These are phyloP conservation scores for Ulmus americana DNA, from an alignment of 331 rosid species.

Conservation along the genomic window DNA sequence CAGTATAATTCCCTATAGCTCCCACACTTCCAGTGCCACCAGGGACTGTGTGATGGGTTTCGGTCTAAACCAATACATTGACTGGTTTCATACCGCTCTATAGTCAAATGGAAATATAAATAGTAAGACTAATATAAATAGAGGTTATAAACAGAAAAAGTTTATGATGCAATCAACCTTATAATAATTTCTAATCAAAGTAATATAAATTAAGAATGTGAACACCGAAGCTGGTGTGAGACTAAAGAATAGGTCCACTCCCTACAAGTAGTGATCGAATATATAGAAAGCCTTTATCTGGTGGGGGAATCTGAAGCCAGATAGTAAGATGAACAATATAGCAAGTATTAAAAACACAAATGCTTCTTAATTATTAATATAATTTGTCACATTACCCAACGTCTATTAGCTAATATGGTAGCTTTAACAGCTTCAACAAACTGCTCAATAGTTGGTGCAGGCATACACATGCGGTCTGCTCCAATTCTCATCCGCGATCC, in stretches of 20 bases:
- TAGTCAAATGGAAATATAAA: neutral
- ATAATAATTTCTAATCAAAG: neutral
- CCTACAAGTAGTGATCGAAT: slow-evolving; percentile 13
- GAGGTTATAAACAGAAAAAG: neutral
- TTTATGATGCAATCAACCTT: neutral
- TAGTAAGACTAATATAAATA: neutral
- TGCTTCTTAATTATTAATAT: too few species aligned
- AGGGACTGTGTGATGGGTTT: slow-evolving; percentile 5
- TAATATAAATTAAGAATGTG: slow-evolving; percentile 11
- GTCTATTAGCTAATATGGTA: slow-evolving; percentile 23
- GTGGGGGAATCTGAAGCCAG: slow-evolving; percentile 7
- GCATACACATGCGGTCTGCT: too few species aligned
- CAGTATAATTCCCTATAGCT: slow-evolving; percentile 19
- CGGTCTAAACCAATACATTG: neutral
- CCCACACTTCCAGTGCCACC: slow-evolving; percentile 18
- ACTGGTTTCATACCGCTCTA: slow-evolving; percentile 12
- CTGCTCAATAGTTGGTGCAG: slow-evolving; percentile 26
- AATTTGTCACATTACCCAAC: slow-evolving; percentile 16
- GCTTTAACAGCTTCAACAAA: slow-evolving; percentile 22
- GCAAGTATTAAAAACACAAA: too few species aligned
- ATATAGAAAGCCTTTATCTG: slow-evolving; percentile 14
- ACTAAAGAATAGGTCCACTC: slow-evolving; percentile 18
- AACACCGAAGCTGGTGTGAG: slow-evolving; percentile 9
- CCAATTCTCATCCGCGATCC: slow-evolving; percentile 26
- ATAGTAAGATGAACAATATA: neutral